A percentile compares a stretch with the other conserved stretches of the same genome.
Evolutionary conservation across 2,329 filamentous ascomycete species (phyloP).

Genomic region (Blumeria hordei): DNA sequence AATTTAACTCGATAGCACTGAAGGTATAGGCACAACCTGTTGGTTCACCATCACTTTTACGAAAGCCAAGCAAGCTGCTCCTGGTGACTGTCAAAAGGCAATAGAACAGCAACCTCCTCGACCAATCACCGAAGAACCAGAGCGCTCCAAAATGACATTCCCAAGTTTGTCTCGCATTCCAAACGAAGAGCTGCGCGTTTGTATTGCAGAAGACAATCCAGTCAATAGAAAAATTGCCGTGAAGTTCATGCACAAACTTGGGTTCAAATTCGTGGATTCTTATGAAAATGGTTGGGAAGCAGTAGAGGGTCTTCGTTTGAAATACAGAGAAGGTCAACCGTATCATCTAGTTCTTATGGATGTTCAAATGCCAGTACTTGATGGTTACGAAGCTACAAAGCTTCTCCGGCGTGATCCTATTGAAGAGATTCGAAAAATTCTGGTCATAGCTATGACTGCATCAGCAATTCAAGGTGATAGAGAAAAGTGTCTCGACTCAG

Average conservation of each 20-base stretch:
- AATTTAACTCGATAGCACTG: constrained; percentile 58
- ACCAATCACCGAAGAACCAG: constrained; percentile 19
- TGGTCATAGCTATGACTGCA: constrained; percentile 97
- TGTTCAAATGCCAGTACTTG: constrained; percentile 83
- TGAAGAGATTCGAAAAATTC: constrained; percentile 51
- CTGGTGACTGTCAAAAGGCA: constrained; percentile 25
- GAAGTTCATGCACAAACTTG: constrained; percentile 66
- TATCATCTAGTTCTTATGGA: constrained; percentile 92
- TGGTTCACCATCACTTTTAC: constrained; percentile 72
- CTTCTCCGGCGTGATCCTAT: constrained; percentile 55
- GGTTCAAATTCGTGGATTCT: constrained; percentile 59
- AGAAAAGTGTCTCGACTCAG: constrained; percentile 83
- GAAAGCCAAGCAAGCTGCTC: constrained; percentile 44
- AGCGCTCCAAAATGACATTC: constrained; percentile 20
- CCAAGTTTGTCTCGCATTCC: constrained; percentile 49
- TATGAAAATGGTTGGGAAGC: constrained; percentile 79
- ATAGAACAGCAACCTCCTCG: constrained; percentile 18
- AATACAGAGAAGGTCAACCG: constrained; percentile 44
- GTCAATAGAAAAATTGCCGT: constrained; percentile 92
- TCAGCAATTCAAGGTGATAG: constrained; percentile 83
- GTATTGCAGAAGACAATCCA: constrained; percentile 83
- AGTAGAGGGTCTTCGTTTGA: constrained; percentile 61
- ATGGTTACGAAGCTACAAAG: constrained; percentile 78
- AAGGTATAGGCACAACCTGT: constrained; percentile 43
- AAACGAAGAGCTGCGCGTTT: constrained; percentile 59